phyloP scores from a whole-genome alignment of 371 early-diverging fungal species.

The Mucor velutinosus region DNA sequence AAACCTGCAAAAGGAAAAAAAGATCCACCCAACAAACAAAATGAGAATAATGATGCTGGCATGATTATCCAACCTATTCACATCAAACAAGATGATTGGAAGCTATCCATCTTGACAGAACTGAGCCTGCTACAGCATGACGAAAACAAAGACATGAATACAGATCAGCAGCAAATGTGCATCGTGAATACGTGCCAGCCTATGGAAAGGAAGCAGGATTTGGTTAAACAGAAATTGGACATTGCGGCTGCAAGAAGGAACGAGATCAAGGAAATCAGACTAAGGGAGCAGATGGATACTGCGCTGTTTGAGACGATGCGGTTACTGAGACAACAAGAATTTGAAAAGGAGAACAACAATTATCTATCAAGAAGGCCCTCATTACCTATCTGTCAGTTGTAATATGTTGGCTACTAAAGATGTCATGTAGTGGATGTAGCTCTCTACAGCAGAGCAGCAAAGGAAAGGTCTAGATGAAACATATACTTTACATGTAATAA shows the following conservation, averaged over 20 bases:
- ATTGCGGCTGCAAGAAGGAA: slow-evolving; percentile 20
- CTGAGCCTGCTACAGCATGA: background rate
- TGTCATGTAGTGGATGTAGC: background rate
- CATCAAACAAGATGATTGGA: background rate
- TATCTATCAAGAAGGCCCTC: background rate
- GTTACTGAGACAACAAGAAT: slow-evolving; percentile 9
- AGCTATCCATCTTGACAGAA: background rate
- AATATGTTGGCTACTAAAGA: background rate
- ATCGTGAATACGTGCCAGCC: background rate
- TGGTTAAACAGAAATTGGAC: slow-evolving; percentile 14
- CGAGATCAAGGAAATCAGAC: slow-evolving; percentile 5
- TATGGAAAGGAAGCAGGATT: slow-evolving; percentile 4
- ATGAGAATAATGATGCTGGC: background rate
- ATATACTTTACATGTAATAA: background rate
- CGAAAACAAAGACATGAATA: background rate
- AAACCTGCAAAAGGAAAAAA: background rate
- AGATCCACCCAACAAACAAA: background rate
- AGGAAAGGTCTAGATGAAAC: background rate
- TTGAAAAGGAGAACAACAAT: background rate
- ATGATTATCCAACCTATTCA: background rate
- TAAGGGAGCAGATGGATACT: slow-evolving; percentile 15
- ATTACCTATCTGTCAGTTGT: background rate
- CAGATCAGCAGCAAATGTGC: background rate
- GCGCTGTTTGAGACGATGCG: slow-evolving; percentile 16
- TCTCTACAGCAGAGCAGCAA: background rate